Base-by-base conservation (phyloP, 768 basidiomycete genomes). In the Boletus huronensis region DNA sequence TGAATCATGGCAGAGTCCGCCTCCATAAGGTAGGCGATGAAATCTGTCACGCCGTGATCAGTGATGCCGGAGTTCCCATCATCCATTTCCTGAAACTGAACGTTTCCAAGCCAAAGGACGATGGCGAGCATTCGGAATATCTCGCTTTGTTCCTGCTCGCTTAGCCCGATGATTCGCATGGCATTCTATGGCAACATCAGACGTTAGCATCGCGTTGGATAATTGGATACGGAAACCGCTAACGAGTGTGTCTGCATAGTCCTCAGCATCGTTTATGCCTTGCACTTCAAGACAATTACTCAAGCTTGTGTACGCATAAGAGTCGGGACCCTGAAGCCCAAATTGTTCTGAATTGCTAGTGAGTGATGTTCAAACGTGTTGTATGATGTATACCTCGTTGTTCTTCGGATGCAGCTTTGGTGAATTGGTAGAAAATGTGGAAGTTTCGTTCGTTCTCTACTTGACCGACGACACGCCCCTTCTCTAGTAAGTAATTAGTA, bases 401-500 rank as follows among this genome's bases (percentile, higher is more conserved):
- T 43, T 87, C 90, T 44, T 86, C 79, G 7, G 89, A 84, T 5
- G 97, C 96, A 6, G 86, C 93, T 69, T 98, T 99, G 26, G 97
- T 98, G 71, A 98, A 97, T 68, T 99, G 97, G 71, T 98, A 99
- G 78, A 99, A 98, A 57, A 99, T 95, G 66, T 99, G 97, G 72
- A 98, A 98, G 70, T 97, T 91, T 57, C 97, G 85, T 72, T 99
- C 97, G 61, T 90, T 88, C 69, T 92, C 88, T 51, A 98, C 90
- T 67, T 99, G 97, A 32, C 95, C 94, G 11, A 98, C 95, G 13
- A 98, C 93, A 56, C 94, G 84, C 21, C 93, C 91, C 73, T 99
- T 99, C 74, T 99, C 97, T 56, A 99, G 75, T 10, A 99, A 81
- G 67, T 99, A 99, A 70, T 98, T 99, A 7, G 97, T 98, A 58